These are phyloP conservation scores for Pyrrhoderma noxium DNA, from an alignment of 1,284 basidiomycete species.

Conservation along the genomic window DNA sequence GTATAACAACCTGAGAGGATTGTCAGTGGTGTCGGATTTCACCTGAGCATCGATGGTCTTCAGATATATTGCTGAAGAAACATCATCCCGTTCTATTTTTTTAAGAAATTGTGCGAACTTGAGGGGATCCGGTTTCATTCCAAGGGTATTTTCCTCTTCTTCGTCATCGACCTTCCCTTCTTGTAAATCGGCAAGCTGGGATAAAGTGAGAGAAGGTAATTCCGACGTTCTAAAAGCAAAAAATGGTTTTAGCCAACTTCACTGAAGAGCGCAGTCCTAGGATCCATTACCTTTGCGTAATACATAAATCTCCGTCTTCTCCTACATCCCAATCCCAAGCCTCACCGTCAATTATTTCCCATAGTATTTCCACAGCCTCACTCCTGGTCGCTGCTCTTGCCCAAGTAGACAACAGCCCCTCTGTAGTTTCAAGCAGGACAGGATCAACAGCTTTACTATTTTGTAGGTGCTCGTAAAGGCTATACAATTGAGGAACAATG, in stretches of 20 bases:
- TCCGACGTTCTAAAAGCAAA: constrained; percentile 23
- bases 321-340: constrained; percentile 51
- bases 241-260: neutral
- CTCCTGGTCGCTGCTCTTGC: constrained; percentile 50
- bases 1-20: constrained; percentile 61
- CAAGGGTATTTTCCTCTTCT: constrained; percentile 51
- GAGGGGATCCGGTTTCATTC: constrained; percentile 64
- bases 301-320: constrained; percentile 42
- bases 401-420: constrained; percentile 63
- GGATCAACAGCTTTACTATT: constrained; percentile 54
- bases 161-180: constrained; percentile 36
- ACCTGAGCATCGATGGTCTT: constrained; percentile 64
- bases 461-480: constrained; percentile 50
- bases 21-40: constrained; percentile 33
- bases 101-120: constrained; percentile 62
- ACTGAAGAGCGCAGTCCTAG: neutral
- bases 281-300: constrained; percentile 33
- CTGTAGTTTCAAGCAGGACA: constrained; percentile 47
- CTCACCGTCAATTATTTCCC: constrained; percentile 50
- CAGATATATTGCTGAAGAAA: constrained; percentile 68
- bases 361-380: constrained; percentile 53
- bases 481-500: constrained; percentile 60
- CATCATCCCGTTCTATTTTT: constrained; percentile 55
- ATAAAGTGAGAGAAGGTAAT: constrained; percentile 32
- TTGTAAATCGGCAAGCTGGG: constrained; percentile 45